Percentiles rank a stretch among this genome's conserved stretches.
phyloP scores from a whole-genome alignment of 345 rosid species.

The Hirschfeldia incana region DNA sequence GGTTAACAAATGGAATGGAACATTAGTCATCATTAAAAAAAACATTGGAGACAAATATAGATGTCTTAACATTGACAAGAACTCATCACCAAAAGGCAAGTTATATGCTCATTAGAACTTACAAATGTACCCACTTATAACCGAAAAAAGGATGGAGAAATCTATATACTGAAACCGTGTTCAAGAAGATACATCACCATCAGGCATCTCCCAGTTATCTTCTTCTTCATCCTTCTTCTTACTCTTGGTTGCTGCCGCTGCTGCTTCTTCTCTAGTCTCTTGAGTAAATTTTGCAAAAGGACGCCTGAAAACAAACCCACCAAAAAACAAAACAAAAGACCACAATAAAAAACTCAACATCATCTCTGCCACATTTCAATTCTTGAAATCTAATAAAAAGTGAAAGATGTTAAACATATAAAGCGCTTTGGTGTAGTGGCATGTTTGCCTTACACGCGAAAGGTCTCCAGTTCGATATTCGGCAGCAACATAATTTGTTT shows the following conservation, averaged over 20 bases:
- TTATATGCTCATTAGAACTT: slow-evolving; percentile 17
- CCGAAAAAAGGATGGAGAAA: background rate
- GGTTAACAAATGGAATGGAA: background rate
- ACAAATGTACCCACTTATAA: slow-evolving; percentile 15
- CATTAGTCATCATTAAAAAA: background rate
- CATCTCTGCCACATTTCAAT: no score
- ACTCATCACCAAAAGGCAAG: slow-evolving; percentile 25
- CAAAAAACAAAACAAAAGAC: background rate
- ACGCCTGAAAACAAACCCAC: slow-evolving; percentile 48
- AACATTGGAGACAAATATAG: slow-evolving; percentile 3
- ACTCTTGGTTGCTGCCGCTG: slow-evolving; percentile 24
- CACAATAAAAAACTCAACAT: no score
- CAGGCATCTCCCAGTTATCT: slow-evolving; percentile 92
- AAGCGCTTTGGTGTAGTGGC: no score
- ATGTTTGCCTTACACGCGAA: no score
- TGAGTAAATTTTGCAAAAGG: slow-evolving; percentile 40
- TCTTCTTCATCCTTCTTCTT: slow-evolving; percentile 56
- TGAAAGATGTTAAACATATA: no score
- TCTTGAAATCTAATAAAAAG: no score
- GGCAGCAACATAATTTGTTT: no score
- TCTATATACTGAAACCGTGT: slow-evolving; percentile 15
- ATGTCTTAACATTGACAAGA: background rate
- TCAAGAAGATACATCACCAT: slow-evolving; percentile 45
- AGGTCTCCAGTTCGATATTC: no score
- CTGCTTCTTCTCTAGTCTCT: slow-evolving; percentile 46